Evolutionary conservation across 345 rosid species (phyloP).

Genomic region (Sonneratia caseolaris): DNA sequence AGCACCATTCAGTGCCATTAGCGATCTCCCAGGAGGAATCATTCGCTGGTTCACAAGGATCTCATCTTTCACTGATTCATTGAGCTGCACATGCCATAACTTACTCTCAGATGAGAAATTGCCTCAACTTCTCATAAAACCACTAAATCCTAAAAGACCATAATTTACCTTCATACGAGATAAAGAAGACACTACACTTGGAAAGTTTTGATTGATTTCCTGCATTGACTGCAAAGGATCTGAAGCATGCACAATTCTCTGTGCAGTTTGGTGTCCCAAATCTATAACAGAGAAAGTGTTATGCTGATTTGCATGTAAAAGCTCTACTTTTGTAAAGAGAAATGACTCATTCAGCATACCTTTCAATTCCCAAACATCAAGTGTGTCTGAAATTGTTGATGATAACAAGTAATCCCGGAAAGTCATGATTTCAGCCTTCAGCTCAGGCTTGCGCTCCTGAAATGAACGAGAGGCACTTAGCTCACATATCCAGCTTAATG

Average conservation of each 20-base stretch:
- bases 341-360: constrained; percentile 31
- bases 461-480: neutral
- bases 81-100: constrained; percentile 47
- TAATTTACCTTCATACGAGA: constrained; percentile 87
- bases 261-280: constrained; percentile 97
- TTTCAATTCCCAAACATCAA: constrained; percentile 97
- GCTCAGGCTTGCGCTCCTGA: constrained; percentile 94
- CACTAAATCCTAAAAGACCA: neutral
- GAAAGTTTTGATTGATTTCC: constrained; percentile 96
- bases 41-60: constrained; percentile 84
- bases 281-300: constrained; percentile 40
- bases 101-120: neutral
- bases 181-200: constrained; percentile 86
- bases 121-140: neutral
- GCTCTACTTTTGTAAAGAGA: neutral
- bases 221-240: constrained; percentile 94
- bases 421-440: constrained; percentile 77
- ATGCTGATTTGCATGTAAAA: constrained; percentile 8
- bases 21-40: constrained; percentile 94
- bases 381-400: constrained; percentile 82
- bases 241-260: constrained; percentile 89
- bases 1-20: constrained; percentile 98
- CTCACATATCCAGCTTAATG: neutral
- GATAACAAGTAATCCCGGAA: constrained; percentile 87
- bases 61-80: constrained; percentile 85